Evolutionary conservation across 768 basidiomycete genomes (phyloP).

Genomic region (Tylopilus plumbeoviolaceoides): DNA sequence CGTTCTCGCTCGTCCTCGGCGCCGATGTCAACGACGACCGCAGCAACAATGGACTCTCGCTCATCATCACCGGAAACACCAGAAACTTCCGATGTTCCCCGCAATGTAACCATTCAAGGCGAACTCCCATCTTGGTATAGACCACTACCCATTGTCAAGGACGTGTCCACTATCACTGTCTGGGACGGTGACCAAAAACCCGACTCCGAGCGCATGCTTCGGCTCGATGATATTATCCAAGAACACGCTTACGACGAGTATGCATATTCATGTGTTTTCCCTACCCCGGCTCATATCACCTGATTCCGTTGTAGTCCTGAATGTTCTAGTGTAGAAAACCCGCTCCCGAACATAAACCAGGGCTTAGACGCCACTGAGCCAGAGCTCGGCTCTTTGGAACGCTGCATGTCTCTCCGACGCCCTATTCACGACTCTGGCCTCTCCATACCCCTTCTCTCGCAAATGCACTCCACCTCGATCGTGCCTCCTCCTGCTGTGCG

Average conservation of each 20-base stretch:
- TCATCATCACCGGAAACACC: slow-evolving; percentile 73
- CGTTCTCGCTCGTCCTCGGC: slow-evolving; percentile 8
- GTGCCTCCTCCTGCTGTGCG: slow-evolving; percentile 63
- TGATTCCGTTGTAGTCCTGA: slow-evolving; percentile 13
- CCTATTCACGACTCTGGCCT: slow-evolving; percentile 26
- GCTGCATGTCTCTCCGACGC: slow-evolving; percentile 31
- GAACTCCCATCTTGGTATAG: slow-evolving; percentile 57
- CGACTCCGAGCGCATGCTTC: slow-evolving; percentile 55
- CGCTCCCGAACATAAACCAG: slow-evolving; percentile 7
- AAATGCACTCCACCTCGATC: slow-evolving; percentile 53
- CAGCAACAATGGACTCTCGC: slow-evolving; percentile 51
- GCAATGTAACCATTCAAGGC: slow-evolving; percentile 47
- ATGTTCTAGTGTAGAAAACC: slow-evolving; percentile 19
- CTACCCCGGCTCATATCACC: background rate
- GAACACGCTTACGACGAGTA: slow-evolving; percentile 76
- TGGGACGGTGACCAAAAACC: slow-evolving; percentile 50
- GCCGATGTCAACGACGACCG: slow-evolving; percentile 58
- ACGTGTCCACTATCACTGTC: slow-evolving; percentile 33
- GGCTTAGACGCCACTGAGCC: slow-evolving; percentile 33
- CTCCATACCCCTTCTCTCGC: slow-evolving; percentile 33
- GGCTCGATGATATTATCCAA: slow-evolving; percentile 70
- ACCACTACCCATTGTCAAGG: slow-evolving; percentile 41
- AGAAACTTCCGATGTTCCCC: slow-evolving; percentile 53
- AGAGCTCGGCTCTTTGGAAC: slow-evolving; percentile 29
- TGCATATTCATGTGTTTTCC: slow-evolving; percentile 26